phyloP scores from a whole-genome alignment of 768 basidiomycete species.

The Lactifluus piperatus region DNA sequence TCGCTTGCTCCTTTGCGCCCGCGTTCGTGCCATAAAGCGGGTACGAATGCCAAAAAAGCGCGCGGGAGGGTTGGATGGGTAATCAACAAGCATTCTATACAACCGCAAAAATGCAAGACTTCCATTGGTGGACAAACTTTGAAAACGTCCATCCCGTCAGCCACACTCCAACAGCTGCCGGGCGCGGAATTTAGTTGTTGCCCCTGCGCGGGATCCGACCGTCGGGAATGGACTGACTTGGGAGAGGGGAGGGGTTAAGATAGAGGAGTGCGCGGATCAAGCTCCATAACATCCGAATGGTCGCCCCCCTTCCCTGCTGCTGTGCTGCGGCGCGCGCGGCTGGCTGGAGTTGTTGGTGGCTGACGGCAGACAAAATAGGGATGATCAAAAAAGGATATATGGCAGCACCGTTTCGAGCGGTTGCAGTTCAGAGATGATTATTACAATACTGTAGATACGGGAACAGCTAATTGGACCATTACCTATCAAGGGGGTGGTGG shows the following conservation, averaged over 20 bases:
- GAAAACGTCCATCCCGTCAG: background rate
- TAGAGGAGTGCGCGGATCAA: slow-evolving; percentile 1
- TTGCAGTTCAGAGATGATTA: background rate
- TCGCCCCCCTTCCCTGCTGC: background rate
- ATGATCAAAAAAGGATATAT: slow-evolving; percentile 12
- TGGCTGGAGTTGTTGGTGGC: background rate
- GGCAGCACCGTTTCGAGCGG: background rate
- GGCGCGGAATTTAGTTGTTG: background rate
- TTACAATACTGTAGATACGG: background rate
- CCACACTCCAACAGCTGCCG: background rate
- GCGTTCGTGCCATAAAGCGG: background rate
- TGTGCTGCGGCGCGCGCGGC: slow-evolving; percentile 8
- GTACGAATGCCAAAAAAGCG: background rate
- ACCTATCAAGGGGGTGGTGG: too few relatives aligned
- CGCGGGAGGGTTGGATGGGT: too few relatives aligned
- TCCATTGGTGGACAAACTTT: background rate
- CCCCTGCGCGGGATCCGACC: background rate
- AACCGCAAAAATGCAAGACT: background rate
- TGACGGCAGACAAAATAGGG: background rate
- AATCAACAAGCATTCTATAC: too few relatives aligned
- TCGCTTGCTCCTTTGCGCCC: background rate
- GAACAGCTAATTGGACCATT: background rate
- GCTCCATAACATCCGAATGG: slow-evolving; percentile 3
- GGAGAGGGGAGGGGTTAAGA: background rate
- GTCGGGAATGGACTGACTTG: slow-evolving; percentile 1